Evolutionary conservation across 192 early-diverging fungal species (phyloP).

Genomic region (Coemansia sp.): DNA sequence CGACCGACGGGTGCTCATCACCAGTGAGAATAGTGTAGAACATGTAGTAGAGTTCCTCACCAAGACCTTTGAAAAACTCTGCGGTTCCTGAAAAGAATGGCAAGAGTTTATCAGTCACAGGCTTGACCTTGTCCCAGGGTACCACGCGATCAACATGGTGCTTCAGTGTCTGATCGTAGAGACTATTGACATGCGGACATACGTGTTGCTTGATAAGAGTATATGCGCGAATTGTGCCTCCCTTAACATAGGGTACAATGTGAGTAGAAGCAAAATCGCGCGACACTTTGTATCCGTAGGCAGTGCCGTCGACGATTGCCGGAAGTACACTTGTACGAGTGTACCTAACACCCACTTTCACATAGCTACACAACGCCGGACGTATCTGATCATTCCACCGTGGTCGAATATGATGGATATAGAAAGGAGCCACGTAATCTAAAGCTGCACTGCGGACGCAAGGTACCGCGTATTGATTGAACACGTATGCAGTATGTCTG

Average conservation of each 20-base stretch:
- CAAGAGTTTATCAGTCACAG: background rate
- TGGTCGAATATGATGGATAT: conserved; percentile 31
- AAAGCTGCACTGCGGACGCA: conserved; percentile 16
- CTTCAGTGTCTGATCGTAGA: conserved; percentile 33
- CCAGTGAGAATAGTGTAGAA: conserved; percentile 47
- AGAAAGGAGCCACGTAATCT: conserved; percentile 41
- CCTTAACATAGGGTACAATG: conserved; percentile 33
- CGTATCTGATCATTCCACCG: conserved; percentile 43
- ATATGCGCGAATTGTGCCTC: conserved; percentile 22
- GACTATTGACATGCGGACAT: conserved; percentile 19
- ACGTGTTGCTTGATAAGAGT: conserved; percentile 20
- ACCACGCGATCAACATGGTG: conserved; percentile 46
- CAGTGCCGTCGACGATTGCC: conserved; percentile 29
- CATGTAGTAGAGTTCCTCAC: conserved; percentile 50
- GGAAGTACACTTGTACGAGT: conserved; percentile 35
- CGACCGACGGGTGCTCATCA: conserved; percentile 34
- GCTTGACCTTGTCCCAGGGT: conserved; percentile 44
- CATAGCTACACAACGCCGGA: conserved; percentile 32
- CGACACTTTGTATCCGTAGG: conserved; percentile 3
- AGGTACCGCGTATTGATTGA: conserved; percentile 31
- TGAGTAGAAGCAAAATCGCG: conserved; percentile 25
- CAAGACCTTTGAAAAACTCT: conserved; percentile 15
- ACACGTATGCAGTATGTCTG: background rate
- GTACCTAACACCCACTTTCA: conserved; percentile 28
- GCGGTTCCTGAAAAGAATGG: background rate